Conservation (phyloP, 495 filamentous ascomycete species). For the Oidiodendron maius region DNA sequence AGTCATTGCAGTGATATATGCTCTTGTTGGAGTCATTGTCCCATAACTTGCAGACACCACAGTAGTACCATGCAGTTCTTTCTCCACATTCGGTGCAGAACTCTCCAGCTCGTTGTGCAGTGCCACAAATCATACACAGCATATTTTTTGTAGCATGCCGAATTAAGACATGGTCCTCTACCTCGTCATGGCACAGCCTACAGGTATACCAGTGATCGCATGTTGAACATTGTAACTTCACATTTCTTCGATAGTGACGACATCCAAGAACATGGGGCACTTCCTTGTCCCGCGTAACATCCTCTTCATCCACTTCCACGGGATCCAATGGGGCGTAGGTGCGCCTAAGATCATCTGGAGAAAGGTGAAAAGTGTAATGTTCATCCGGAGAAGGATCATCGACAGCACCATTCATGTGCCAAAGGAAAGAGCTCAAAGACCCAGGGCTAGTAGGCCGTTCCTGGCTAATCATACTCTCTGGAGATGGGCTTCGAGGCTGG, state of each 20-base stretch:
- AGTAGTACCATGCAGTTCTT: constrained; percentile 87
- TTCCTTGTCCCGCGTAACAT: constrained; percentile 32
- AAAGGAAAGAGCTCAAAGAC: constrained; percentile 26
- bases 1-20: constrained; percentile 96
- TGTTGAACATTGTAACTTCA: constrained; percentile 86
- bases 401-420: constrained; percentile 26
- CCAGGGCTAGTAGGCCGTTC: constrained; percentile 31
- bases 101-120: constrained; percentile 76
- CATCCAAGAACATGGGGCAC: constrained; percentile 63
- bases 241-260: constrained; percentile 89
- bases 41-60: constrained; percentile 93
- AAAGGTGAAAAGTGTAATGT: constrained; percentile 60
- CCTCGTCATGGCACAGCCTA: constrained; percentile 87
- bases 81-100: constrained; percentile 70
- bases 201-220: constrained; percentile 94
- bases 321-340: constrained; percentile 50
- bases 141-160: constrained; percentile 86
- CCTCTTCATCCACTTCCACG: constrained; percentile 27
- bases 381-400: constrained; percentile 29
- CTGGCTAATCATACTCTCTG: constrained; percentile 29
- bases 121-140: constrained; percentile 94
- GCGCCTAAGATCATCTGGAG: constrained; percentile 62
- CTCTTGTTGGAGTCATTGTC: constrained; percentile 85
- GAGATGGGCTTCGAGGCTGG: constrained; percentile 25
- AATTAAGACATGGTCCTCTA: constrained; percentile 75